Base-by-base conservation (phyloP, 176 grass and related monocot genomes). In the Oryza australiensis region DNA sequence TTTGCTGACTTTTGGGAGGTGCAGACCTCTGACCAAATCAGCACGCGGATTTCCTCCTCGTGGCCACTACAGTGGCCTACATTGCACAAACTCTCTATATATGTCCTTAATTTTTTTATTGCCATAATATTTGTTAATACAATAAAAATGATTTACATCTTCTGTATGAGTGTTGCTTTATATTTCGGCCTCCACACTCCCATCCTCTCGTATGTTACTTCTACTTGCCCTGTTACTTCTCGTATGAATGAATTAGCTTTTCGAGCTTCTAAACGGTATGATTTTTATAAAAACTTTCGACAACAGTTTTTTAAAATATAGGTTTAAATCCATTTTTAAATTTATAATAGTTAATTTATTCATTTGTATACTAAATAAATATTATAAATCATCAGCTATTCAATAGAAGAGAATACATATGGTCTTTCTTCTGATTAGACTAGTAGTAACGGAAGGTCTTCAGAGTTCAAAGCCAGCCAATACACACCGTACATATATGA, bases 1-100 rank as follows among this genome's bases (percentile, higher is more conserved):
- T 74, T 16, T 62, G 68, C 62, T 84, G 86, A 88, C 81, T 74
- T 69, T 12, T 27, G 5, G 11, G 15, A 9, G 0, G 5, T 13
- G 55, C 38, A 46, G 3, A 0, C 15, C 0, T 68, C 15, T 81
- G 72, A 63, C 65, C 65, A 49, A 70, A 28, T 38, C 53, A 26
- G 29, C 41, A 22, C 16, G 32, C 62, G 22, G 48, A 69, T 81
- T 81, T 42, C 46, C 33, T 2, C 8, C 45, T 55, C 84, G 33
- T 68, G 77, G 26, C 35, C 77, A 27, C 78, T 8, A 37, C 34
- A 5, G 51, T 15, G 4, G 2, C 15, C 22, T 12, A 37, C 16
- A 10, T 20, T 55, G 18, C 51, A 55, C 1, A 55, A 55, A 55
- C 20, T 55, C 51, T 55, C 12, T 9, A 20, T 55, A 3, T 48